These are phyloP conservation scores for Basipetospora chlamydospora DNA, from an alignment of 2,329 filamentous ascomycete genomes.

Conservation along the genomic window DNA sequence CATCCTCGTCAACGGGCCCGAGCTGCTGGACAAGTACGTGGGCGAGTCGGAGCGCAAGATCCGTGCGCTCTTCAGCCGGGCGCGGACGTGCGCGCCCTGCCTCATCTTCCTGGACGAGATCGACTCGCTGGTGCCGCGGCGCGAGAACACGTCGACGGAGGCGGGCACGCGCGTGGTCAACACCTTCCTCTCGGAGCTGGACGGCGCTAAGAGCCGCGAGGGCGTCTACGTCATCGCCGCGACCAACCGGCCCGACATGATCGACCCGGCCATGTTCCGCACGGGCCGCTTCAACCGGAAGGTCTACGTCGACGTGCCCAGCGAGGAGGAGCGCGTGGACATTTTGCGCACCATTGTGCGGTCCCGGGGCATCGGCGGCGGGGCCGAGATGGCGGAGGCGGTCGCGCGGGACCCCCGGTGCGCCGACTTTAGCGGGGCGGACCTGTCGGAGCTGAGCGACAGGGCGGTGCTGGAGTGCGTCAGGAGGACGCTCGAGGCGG, in stretches of 20 bases:
- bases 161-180: conserved; percentile 84
- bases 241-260: conserved; percentile 91
- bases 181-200: conserved; percentile 84
- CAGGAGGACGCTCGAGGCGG: conserved; percentile 19
- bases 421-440: conserved; percentile 60
- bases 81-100: conserved; percentile 74
- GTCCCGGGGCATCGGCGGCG: conserved; percentile 27
- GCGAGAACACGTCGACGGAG: conserved; percentile 67
- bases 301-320: conserved; percentile 82
- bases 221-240: conserved; percentile 92
- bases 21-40: conserved; percentile 94
- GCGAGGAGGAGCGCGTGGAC: conserved; percentile 63
- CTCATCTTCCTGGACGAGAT: conserved; percentile 98
- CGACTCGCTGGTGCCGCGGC: conserved; percentile 76
- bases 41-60: conserved; percentile 91
- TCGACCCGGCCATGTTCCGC: conserved; percentile 86
- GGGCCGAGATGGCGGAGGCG: conserved; percentile 37
- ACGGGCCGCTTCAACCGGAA: conserved; percentile 77
- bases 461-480: conserved; percentile 38
- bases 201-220: conserved; percentile 64
- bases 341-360: conserved; percentile 60
- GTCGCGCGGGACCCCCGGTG: conserved; percentile 57
- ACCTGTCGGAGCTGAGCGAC: conserved; percentile 32
- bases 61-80: conserved; percentile 79
- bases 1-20: conserved; percentile 93